Evolutionary conservation across 495 filamentous ascomycete genomes (phyloP).

Genomic region (Penicillium samsonianum): DNA sequence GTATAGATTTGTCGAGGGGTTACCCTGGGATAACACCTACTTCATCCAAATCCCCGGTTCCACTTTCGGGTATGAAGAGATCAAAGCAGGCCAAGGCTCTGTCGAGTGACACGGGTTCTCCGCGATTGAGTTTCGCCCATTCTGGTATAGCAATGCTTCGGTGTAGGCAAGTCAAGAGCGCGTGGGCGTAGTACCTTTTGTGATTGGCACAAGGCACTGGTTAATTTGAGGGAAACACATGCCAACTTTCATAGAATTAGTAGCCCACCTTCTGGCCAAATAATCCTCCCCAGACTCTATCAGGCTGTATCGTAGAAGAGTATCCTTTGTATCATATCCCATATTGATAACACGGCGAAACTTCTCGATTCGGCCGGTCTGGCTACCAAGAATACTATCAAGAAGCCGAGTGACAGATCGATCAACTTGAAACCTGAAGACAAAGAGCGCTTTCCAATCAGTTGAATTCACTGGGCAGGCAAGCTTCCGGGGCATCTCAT

Average conservation of each 20-base stretch:
- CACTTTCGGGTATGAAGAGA: conserved; percentile 75
- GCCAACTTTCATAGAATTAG: conserved; percentile 11
- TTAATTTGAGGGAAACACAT: conserved; percentile 16
- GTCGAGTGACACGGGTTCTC: conserved; percentile 63
- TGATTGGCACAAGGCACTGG: conserved; percentile 2
- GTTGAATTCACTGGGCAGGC: conserved; percentile 55
- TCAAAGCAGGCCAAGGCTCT: conserved; percentile 79
- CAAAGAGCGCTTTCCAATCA: conserved; percentile 77
- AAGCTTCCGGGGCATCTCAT: conserved; percentile 61
- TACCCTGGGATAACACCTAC: conserved; percentile 39
- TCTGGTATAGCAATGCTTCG: conserved; percentile 73
- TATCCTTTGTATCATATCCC: conserved; percentile 90
- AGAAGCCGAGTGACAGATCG: conserved; percentile 56
- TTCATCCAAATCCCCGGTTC: conserved; percentile 70
- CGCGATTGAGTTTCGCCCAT: conserved; percentile 62
- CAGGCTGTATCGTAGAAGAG: conserved; percentile 64
- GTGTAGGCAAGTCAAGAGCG: conserved; percentile 76
- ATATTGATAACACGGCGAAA: conserved; percentile 65
- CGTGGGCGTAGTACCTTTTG: conserved; percentile 70
- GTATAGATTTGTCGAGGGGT: neutral
- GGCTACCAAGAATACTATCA: conserved; percentile 68
- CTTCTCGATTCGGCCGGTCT: conserved; percentile 67
- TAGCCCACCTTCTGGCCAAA: conserved; percentile 72
- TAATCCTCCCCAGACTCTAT: conserved; percentile 68
- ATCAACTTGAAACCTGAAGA: conserved; percentile 57